These are phyloP conservation scores for Clavispora asparagi DNA, from an alignment of 805 yeast species.

Conservation along the genomic window DNA sequence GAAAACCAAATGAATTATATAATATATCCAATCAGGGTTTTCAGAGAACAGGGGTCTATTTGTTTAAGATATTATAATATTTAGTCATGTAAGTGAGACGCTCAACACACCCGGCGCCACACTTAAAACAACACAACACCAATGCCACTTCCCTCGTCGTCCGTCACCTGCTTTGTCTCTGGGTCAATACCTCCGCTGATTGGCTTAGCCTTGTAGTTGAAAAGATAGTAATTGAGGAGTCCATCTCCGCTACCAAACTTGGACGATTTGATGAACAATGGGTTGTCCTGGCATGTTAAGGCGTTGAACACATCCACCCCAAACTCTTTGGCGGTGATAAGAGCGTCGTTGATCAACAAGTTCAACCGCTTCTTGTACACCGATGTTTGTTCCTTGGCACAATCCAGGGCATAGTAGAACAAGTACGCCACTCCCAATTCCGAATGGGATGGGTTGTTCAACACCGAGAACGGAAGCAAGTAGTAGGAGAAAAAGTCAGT, in stretches of 20 bases:
- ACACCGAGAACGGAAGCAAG: conserved; percentile 79
- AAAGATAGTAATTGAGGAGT: conserved; percentile 79
- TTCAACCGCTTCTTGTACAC: conserved; percentile 55
- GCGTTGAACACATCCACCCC: conserved; percentile 93
- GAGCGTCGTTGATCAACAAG: conserved; percentile 64
- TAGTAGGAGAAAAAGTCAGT: conserved; percentile 91
- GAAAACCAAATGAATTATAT: too few species aligned
- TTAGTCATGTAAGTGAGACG: too few species aligned
- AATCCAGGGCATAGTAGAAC: conserved; percentile 80
- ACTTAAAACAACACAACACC: conserved; percentile 79
- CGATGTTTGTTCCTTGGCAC: conserved; percentile 21
- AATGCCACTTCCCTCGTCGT: conserved; percentile 64
- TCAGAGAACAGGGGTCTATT: too few species aligned
- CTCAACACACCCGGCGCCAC: too few species aligned
- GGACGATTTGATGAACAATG: conserved; percentile 71
- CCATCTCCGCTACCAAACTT: conserved; percentile 96
- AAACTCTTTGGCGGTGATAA: conserved; percentile 62
- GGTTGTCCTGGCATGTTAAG: conserved; percentile 83
- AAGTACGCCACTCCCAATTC: conserved; percentile 82
- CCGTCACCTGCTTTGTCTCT: conserved; percentile 47
- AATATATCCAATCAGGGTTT: too few species aligned
- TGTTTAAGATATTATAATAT: too few species aligned
- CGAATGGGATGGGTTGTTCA: conserved; percentile 57
- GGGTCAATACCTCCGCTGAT: conserved; percentile 74
- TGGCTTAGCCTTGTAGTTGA: conserved; percentile 82